Evolutionary conservation across 2,329 filamentous ascomycete genomes (phyloP).

Genomic region (Colletotrichum siamense): DNA sequence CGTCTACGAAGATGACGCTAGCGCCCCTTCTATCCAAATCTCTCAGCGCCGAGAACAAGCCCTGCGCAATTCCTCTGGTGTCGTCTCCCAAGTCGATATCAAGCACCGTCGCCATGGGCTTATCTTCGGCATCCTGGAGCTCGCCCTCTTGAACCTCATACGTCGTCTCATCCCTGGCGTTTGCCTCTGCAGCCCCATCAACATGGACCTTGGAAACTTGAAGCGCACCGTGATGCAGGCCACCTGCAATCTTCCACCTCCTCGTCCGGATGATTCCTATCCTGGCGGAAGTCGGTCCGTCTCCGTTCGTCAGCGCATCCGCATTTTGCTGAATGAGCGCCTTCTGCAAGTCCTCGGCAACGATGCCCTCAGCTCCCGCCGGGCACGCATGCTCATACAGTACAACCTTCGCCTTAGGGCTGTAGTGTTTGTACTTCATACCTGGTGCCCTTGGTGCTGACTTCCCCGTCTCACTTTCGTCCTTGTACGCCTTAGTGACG

Average conservation of each 20-base stretch:
- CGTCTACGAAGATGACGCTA: slow-evolving; percentile 89
- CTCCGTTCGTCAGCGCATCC: slow-evolving; percentile 25
- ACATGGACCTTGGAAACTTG: slow-evolving; percentile 30
- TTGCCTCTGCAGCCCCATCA: slow-evolving; percentile 23
- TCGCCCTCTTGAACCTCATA: slow-evolving; percentile 48
- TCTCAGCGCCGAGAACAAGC: slow-evolving; percentile 85
- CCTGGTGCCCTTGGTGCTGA: slow-evolving; percentile 82
- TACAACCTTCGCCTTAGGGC: slow-evolving; percentile 84
- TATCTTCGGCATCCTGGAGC: slow-evolving; percentile 37
- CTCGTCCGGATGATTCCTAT: slow-evolving; percentile 63
- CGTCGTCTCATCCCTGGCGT: slow-evolving; percentile 32
- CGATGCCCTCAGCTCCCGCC: slow-evolving; percentile 39
- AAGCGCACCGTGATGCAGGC: slow-evolving; percentile 38
- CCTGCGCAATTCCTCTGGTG: slow-evolving; percentile 78
- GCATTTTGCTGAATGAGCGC: slow-evolving; percentile 21
- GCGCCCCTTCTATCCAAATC: slow-evolving; percentile 82
- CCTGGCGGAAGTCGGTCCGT: slow-evolving; percentile 25
- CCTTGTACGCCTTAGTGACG: slow-evolving; percentile 79
- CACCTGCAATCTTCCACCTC: slow-evolving; percentile 53
- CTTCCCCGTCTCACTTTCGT: slow-evolving; percentile 70
- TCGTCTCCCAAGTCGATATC: slow-evolving; percentile 77
- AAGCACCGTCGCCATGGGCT: slow-evolving; percentile 52
- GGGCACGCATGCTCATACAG: slow-evolving; percentile 71
- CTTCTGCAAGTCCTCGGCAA: slow-evolving; percentile 36
- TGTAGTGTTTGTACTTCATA: slow-evolving; percentile 99